phyloP scores from a whole-genome alignment of 129 eudicot species.

The Apium graveolens region DNA sequence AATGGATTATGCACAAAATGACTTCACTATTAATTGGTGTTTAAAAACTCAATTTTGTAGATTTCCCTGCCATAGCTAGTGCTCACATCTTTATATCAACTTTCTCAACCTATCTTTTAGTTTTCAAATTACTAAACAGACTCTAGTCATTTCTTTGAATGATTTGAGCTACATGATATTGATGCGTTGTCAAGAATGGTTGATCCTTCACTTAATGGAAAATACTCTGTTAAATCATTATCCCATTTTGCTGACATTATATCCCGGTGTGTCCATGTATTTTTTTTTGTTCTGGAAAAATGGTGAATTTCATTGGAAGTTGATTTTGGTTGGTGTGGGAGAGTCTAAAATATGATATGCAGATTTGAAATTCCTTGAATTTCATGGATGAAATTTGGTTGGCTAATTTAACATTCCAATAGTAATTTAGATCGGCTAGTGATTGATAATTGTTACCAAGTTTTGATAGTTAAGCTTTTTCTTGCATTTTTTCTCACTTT shows the following conservation, averaged over 20 bases:
- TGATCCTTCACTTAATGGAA: constrained; percentile 72
- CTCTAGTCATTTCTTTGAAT: no score
- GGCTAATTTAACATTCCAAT: not conserved
- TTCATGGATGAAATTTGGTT: not conserved
- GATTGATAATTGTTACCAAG: no score
- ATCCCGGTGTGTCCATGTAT: constrained; percentile 4
- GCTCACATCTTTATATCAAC: no score
- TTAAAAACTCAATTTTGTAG: no score
- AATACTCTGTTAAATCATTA: constrained; percentile 66
- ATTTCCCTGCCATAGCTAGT: no score
- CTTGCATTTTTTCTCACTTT: no score
- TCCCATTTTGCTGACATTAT: constrained; percentile 50
- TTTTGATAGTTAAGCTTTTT: no score
- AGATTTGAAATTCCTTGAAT: not conserved
- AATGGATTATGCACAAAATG: no score
- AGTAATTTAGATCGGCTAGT: no score
- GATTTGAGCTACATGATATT: constrained; percentile 83
- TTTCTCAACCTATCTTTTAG: no score
- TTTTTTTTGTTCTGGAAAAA: not conserved
- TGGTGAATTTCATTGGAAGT: not conserved
- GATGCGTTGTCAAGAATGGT: constrained; percentile 74
- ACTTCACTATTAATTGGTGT: no score
- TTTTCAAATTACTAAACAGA: no score
- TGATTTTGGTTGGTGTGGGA: not conserved
- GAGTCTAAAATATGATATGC: not conserved